Evolutionary conservation across 805 yeast genomes (phyloP), one percentile per base, ranked within the genome.

Genomic region (Saturnispora halmiae): DNA sequence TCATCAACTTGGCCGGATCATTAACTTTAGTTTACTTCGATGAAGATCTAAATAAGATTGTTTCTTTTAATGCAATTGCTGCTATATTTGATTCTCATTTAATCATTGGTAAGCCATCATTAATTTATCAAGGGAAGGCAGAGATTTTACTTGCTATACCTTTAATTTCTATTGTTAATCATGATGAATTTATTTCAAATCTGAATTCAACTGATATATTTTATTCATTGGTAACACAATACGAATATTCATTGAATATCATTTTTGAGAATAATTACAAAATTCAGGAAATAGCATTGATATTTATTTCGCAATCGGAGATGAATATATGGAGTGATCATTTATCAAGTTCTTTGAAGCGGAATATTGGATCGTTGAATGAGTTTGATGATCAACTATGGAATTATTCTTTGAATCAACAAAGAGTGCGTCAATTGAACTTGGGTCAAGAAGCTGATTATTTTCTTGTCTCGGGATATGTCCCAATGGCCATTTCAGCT

Each of bases 81-180:
- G 42, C 74, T 32, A 49, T 74, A 16, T 75, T 72, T 58, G 72
- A 75, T 44, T 64, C 75, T 4, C 77, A 74, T 51, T 50, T 76
- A 21, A 46, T 77, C 43, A 72, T 27, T 56, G 65, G 10, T 44
- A 59, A 19, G 44, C 58, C 14, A 36, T 51, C 19, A 58, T 55
- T 44, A 38, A 41, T 11, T 41, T 48, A 42, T 31, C 14, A 36
- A 4, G 34, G 38, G 7, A 59, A 49, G 21, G 51, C 54, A 26
- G 65, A 58, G 4, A 61, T 73, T 5, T 59, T 56, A 13, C 71
- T 75, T 46, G 63, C 75, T 11, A 60, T 77, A 7, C 79, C 82
- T 1, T 53, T 75, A 25, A 48, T 67, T 2, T 53, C 62, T 2
- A 52, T 58, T 11, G 42, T 47, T 30, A 48, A 48, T 34, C 20